These are phyloP conservation scores for Papiliotrema flavescens DNA, from an alignment of 1,284 basidiomycete genomes.

Conservation along the genomic window DNA sequence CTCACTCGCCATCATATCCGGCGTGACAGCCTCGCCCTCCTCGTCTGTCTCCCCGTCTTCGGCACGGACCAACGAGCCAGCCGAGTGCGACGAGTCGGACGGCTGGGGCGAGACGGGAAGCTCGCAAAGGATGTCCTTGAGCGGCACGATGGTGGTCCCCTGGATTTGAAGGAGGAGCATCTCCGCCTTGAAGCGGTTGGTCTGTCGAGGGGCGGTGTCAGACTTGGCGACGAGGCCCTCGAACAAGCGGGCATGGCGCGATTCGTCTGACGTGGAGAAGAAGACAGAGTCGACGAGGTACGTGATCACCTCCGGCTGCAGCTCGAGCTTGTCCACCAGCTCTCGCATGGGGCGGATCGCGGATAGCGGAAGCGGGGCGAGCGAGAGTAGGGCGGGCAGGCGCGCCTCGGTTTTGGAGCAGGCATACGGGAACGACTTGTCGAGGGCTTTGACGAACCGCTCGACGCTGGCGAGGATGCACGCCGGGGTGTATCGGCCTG, in stretches of 20 bases:
- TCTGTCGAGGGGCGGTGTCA: constrained; percentile 7
- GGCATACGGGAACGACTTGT: constrained; percentile 25
- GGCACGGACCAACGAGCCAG: constrained; percentile 13
- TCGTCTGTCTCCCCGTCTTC: constrained; percentile 13
- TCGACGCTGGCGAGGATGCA: constrained; percentile 28
- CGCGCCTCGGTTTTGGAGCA: constrained; percentile 13
- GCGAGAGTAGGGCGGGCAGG: constrained; percentile 24
- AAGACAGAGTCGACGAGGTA: constrained; percentile 24
- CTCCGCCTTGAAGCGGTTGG: constrained; percentile 22
- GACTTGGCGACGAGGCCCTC: constrained; percentile 4
- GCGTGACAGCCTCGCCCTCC: constrained; percentile 23
- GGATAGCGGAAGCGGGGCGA: constrained; percentile 21
- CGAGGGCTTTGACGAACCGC: constrained; percentile 27
- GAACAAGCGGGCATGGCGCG: constrained; percentile 16
- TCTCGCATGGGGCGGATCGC: constrained; percentile 15
- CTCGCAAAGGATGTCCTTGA: constrained; percentile 3
- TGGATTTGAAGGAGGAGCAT: constrained; percentile 17
- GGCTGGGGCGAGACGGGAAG: neutral
- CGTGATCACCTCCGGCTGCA: constrained; percentile 13
- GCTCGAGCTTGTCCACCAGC: constrained; percentile 15
- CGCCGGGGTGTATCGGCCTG: constrained; percentile 35
- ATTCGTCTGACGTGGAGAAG: constrained; percentile 10
- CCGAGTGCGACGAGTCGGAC: constrained; percentile 2
- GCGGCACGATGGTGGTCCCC: constrained; percentile 4
- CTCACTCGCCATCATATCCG: constrained; percentile 14